Percentiles rank a stretch among this genome's conserved stretches.
Evolutionary conservation across 2,329 filamentous ascomycete genomes (phyloP).

Genomic region (Penicillium oxalicum): DNA sequence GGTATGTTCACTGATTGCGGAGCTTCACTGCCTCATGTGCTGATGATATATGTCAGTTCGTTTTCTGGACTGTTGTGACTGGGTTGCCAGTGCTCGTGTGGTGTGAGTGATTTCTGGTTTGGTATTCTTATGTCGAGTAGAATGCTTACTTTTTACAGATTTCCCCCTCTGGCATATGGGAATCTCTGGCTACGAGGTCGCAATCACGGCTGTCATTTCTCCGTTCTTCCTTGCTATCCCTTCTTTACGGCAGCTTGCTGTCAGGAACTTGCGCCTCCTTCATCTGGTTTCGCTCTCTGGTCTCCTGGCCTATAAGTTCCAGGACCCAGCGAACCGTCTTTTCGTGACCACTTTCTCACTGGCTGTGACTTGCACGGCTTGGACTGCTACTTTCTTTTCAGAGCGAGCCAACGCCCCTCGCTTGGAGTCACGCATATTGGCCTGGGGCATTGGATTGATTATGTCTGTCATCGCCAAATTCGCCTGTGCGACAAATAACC

Average conservation of each 20-base stretch:
- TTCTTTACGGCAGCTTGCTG: conserved; percentile 60
- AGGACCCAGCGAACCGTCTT: conserved; percentile 67
- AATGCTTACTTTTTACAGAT: conserved; percentile 47
- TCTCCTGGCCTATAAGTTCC: conserved; percentile 70
- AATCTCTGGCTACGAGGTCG: conserved; percentile 88
- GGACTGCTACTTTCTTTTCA: conserved; percentile 73
- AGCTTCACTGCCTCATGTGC: conserved; percentile 7
- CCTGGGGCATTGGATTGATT: conserved; percentile 75
- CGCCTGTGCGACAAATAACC: conserved; percentile 90
- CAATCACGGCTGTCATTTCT: conserved; percentile 78
- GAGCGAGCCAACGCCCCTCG: conserved; percentile 68
- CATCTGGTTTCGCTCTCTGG: conserved; percentile 75
- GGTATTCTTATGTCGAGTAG: not conserved
- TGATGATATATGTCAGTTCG: conserved; percentile 54
- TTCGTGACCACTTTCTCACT: conserved; percentile 77
- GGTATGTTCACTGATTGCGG: conserved; percentile 44
- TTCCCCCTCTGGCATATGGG: conserved; percentile 99
- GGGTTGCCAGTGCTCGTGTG: conserved; percentile 83
- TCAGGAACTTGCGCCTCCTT: conserved; percentile 62
- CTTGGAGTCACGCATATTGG: conserved; percentile 74
- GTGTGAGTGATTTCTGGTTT: conserved; percentile 58
- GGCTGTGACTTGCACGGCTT: conserved; percentile 72
- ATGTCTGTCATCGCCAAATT: conserved; percentile 87
- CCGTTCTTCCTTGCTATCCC: conserved; percentile 71
- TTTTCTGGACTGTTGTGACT: conserved; percentile 94